Evolutionary conservation across 495 filamentous ascomycete species (phyloP).

Genomic region (Aspergillus bertholletiae): DNA sequence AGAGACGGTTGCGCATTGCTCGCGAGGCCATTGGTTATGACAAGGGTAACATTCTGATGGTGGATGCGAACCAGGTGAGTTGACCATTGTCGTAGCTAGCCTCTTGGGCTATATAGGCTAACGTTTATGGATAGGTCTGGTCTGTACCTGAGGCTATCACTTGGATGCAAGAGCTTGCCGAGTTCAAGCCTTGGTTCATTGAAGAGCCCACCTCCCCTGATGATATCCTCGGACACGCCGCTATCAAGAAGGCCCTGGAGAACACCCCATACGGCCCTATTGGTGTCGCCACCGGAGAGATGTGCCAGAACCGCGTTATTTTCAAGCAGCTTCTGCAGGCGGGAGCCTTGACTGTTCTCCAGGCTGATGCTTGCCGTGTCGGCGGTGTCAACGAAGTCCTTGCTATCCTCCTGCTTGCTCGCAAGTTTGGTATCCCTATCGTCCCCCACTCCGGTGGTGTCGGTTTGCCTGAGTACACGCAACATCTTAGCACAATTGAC

Average conservation of each 20-base stretch:
- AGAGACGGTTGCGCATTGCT: conserved; percentile 66
- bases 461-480: conserved; percentile 89
- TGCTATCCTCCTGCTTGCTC: conserved; percentile 85
- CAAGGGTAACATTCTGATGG: conserved; percentile 83
- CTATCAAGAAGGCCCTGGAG: conserved; percentile 72
- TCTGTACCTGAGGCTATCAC: conserved; percentile 85
- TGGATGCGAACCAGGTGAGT: conserved; percentile 84
- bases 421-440: conserved; percentile 77
- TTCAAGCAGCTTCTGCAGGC: conserved; percentile 87
- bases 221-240: conserved; percentile 85
- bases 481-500: conserved; percentile 91
- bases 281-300: conserved; percentile 89
- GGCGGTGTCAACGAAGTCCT: conserved; percentile 92
- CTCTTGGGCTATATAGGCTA: background rate
- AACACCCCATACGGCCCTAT: conserved; percentile 60
- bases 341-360: conserved; percentile 81
- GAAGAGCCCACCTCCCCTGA: conserved; percentile 96
- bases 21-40: conserved; percentile 83
- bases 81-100: background rate
- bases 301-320: conserved; percentile 93
- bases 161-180: conserved; percentile 77
- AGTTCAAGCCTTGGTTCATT: conserved; percentile 95
- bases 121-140: conserved; percentile 57
- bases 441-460: conserved; percentile 90
- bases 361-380: conserved; percentile 88